These are phyloP conservation scores for Rhizoclosmatium globosum DNA, from an alignment of 192 early-diverging fungal genomes.

Conservation along the genomic window DNA sequence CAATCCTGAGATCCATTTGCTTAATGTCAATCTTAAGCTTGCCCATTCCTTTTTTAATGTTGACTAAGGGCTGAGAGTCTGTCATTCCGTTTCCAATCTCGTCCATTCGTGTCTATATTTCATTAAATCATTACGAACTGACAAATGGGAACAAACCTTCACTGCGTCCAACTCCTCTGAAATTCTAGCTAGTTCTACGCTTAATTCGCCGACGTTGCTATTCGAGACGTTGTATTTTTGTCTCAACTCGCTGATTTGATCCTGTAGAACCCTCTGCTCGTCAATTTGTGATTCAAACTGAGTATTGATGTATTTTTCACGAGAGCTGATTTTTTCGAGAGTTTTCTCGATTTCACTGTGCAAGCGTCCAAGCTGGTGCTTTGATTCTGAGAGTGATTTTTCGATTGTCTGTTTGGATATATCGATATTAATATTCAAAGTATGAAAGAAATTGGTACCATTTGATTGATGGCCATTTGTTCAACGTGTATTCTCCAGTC, in stretches of 20 bases:
- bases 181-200: slow-evolving; percentile 53
- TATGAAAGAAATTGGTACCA: slow-evolving; percentile 31
- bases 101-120: slow-evolving; percentile 58
- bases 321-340: slow-evolving; percentile 61
- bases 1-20: slow-evolving; percentile 67
- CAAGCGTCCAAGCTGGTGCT: slow-evolving; percentile 51
- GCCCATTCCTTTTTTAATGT: slow-evolving; percentile 61
- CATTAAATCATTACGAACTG: background rate
- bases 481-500: slow-evolving; percentile 70
- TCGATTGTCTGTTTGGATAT: slow-evolving; percentile 49
- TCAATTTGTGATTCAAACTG: slow-evolving; percentile 67
- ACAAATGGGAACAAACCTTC: slow-evolving; percentile 48
- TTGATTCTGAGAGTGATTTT: slow-evolving; percentile 45
- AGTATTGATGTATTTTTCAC: slow-evolving; percentile 71
- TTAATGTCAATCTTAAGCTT: slow-evolving; percentile 69
- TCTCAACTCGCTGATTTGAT: slow-evolving; percentile 58
- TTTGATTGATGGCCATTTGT: slow-evolving; percentile 57
- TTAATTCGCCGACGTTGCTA: slow-evolving; percentile 59
- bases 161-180: slow-evolving; percentile 66
- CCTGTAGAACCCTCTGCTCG: slow-evolving; percentile 59
- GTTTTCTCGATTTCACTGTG: slow-evolving; percentile 61
- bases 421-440: background rate
- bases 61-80: slow-evolving; percentile 66
- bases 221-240: slow-evolving; percentile 62
- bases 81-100: slow-evolving; percentile 72